Base-by-base conservation (phyloP, 129 eudicot genomes). In the Rutidosis leptorrhynchoides region DNA sequence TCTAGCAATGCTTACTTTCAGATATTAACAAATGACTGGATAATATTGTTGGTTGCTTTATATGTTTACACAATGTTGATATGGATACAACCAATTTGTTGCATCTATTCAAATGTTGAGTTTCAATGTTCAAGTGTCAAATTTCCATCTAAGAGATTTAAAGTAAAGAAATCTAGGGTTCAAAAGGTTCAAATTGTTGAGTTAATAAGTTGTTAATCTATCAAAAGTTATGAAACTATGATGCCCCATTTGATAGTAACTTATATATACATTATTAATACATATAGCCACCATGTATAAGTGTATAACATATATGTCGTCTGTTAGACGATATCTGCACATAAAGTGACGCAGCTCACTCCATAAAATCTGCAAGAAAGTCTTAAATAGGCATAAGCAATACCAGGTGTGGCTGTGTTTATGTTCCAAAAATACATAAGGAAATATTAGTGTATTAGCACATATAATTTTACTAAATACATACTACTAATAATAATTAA, bases 381-480 rank as follows among this genome's bases (percentile, higher is more conserved):
- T 24, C 29, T 56, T 24, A 24, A 24, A 22, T 23, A 22, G 67
- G 35, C 68, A 45, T 65, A 45, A 43, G 57, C 12, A 45, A 45
- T 25, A 25, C 45, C 45, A 37, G 45, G 17, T 65, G 17, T 45
- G 42, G 45, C 22, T 48, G 5, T 48, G 23, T 17, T 46, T 49
- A 49, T 49, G 55, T 49, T 49, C 8, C 54, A 5, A 16, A 48
- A 14, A 17, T n/a, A 48, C 21, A 16, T 0, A 5, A 48, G 54
- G 54, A 19, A 48, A 48, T 48, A 19, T n/a, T n/a, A 2, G 23
- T 16, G 54, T 48, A 48, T 16, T 48, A 48, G 54, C 37, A 68
- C 21, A 54, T 25, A 48, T 67, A 67, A 67, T 28, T 29, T 35
- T n/a, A 68, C 42, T 68, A 56, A 56, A 56, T 57, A 57, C 29